Evolutionary conservation across 2,329 filamentous ascomycete genomes (phyloP).

Genomic region (Laburnicola sp.): DNA sequence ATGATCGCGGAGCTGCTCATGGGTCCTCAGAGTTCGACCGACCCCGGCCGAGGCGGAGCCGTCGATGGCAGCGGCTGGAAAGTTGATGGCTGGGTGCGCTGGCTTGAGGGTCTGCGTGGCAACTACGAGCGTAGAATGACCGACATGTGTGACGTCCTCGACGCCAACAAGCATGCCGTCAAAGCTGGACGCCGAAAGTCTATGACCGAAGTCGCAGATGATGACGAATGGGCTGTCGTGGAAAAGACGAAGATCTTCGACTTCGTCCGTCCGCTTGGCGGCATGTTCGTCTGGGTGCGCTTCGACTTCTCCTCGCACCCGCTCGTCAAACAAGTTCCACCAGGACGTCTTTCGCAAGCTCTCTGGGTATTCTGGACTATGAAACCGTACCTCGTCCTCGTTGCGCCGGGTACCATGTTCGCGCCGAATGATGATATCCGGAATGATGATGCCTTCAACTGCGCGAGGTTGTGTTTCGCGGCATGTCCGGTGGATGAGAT

Average conservation of each 20-base stretch:
- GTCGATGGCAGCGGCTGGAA: slow-evolving; percentile 69
- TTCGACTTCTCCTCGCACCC: slow-evolving; percentile 74
- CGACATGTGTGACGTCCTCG: slow-evolving; percentile 73
- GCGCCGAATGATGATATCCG: slow-evolving; percentile 64
- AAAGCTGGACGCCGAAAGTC: slow-evolving; percentile 58
- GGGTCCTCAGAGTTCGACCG: slow-evolving; percentile 63
- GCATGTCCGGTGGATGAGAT: slow-evolving; percentile 76
- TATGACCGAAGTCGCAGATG: slow-evolving; percentile 32
- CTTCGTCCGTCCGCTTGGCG: slow-evolving; percentile 79
- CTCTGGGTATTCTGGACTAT: slow-evolving; percentile 73
- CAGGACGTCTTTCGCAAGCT: slow-evolving; percentile 62
- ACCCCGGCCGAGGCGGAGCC: slow-evolving; percentile 52
- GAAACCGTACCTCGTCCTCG: slow-evolving; percentile 70
- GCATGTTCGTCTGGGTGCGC: slow-evolving; percentile 90
- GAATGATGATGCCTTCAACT: slow-evolving; percentile 66
- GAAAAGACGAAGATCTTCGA: slow-evolving; percentile 73
- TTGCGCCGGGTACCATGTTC: slow-evolving; percentile 74
- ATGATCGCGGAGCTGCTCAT: slow-evolving; percentile 78
- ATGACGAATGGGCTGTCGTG: slow-evolving; percentile 73
- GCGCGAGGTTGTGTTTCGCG: slow-evolving; percentile 80
- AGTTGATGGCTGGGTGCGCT: slow-evolving; percentile 83
- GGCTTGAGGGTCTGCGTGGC: slow-evolving; percentile 82
- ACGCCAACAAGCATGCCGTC: slow-evolving; percentile 67
- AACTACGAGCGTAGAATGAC: slow-evolving; percentile 85
- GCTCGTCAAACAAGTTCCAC: slow-evolving; percentile 60